Conservation (phyloP, 306 rosid species). For the Canavalia ensiformis region DNA sequence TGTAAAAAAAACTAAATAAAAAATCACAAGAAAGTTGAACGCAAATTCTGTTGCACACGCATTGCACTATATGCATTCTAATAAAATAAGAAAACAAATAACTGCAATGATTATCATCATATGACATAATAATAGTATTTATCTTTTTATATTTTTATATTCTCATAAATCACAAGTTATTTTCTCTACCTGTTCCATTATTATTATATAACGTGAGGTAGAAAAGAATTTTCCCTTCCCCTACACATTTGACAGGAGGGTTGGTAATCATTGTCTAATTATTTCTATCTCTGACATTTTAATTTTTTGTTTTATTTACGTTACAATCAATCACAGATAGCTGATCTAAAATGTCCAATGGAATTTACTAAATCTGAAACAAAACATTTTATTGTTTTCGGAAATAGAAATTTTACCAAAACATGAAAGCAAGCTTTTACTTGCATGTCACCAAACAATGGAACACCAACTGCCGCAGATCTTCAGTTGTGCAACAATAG, state of each 20-base stretch:
- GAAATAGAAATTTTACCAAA: constrained; percentile 54
- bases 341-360: constrained; percentile 22
- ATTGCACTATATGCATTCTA: background rate
- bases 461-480: constrained; percentile 38
- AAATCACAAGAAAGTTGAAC: background rate
- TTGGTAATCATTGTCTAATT: constrained; percentile 33
- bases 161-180: background rate
- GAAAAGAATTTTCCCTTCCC: background rate
- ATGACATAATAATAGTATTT: background rate
- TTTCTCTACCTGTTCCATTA: background rate
- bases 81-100: background rate
- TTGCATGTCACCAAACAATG: constrained; percentile 46
- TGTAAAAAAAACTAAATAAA: background rate
- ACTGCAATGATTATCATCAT: background rate
- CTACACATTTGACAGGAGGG: constrained; percentile 30
- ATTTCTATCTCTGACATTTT: background rate
- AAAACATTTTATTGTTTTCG: constrained; percentile 17
- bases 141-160: background rate
- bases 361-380: constrained; percentile 47
- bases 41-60: background rate
- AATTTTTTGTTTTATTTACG: constrained; percentile 36
- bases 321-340: constrained; percentile 40
- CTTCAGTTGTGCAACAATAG: constrained; percentile 28
- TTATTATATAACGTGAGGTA: constrained; percentile 5
- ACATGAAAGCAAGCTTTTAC: constrained; percentile 40